Evolutionary conservation across 306 rosid genomes (phyloP).

Genomic region (Quercus robur): DNA sequence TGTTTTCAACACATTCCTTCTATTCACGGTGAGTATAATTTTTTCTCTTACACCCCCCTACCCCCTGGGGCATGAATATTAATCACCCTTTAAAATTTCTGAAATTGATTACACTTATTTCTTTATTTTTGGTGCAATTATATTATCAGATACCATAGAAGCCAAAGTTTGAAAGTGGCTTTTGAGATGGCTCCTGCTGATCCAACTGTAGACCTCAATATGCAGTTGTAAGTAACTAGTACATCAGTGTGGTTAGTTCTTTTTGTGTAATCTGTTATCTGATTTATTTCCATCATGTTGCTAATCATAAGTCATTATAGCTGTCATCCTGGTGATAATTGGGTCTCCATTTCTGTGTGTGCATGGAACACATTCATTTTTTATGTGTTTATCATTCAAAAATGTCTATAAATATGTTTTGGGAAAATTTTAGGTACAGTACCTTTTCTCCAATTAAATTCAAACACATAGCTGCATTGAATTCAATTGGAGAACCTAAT

Average conservation of each 20-base stretch:
- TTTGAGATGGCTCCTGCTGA: constrained; percentile 82
- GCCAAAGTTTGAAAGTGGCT: constrained; percentile 52
- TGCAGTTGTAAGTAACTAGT: constrained; percentile 57
- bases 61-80: background rate
- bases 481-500: too few species aligned
- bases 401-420: background rate
- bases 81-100: background rate
- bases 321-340: background rate
- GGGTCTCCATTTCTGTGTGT: background rate
- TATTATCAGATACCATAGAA: constrained; percentile 51
- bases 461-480: too few species aligned
- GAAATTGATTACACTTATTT: constrained; percentile 10
- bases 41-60: background rate
- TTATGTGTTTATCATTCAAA: background rate
- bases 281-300: constrained; percentile 2
- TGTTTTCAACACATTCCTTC: constrained; percentile 72
- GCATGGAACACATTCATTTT: background rate
- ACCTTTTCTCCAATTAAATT: too few species aligned
- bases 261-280: background rate
- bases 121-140: constrained; percentile 1
- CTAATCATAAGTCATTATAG: background rate
- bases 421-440: too few species aligned
- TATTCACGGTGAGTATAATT: constrained; percentile 44
- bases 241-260: background rate
- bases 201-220: constrained; percentile 89